These are phyloP conservation scores for Moelleriella libera DNA, from an alignment of 2,329 filamentous ascomycete species.

Conservation along the genomic window DNA sequence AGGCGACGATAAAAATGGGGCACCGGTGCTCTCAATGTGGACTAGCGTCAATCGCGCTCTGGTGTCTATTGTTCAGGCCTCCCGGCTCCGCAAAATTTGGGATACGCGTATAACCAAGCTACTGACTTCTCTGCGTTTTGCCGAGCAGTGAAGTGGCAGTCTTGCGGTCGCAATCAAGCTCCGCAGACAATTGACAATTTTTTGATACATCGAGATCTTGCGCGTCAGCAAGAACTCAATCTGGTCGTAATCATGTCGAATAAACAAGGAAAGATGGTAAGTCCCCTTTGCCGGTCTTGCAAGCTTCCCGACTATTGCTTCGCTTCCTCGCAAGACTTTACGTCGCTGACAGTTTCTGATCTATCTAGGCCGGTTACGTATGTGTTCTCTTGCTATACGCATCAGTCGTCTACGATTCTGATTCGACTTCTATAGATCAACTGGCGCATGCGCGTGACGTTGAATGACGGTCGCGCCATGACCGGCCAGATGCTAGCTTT, in stretches of 20 bases:
- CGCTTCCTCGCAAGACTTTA: background rate
- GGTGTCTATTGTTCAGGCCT: no score
- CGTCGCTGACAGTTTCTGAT: constrained; percentile 15
- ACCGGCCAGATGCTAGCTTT: constrained; percentile 97
- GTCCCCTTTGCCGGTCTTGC: constrained; percentile 14
- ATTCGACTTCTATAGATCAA: constrained; percentile 57
- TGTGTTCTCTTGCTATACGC: constrained; percentile 18
- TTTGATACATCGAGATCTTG: constrained; percentile 24
- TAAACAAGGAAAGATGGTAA: constrained; percentile 99
- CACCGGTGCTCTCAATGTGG: background rate
- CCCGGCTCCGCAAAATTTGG: constrained; percentile 28
- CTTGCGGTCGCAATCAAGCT: constrained; percentile 24
- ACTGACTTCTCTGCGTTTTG: constrained; percentile 26
- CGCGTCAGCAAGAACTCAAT: constrained; percentile 14
- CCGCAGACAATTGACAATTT: constrained; percentile 22
- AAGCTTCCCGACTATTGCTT: no score
- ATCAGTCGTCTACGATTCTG: background rate
- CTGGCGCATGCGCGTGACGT: constrained; percentile 94
- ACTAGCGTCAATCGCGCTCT: constrained; percentile 10
- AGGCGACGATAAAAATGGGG: constrained; percentile 11
- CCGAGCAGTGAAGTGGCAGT: constrained; percentile 24
- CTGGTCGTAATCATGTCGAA: constrained; percentile 28
- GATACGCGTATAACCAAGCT: constrained; percentile 15
- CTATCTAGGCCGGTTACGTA: constrained; percentile 55
- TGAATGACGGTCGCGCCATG: constrained; percentile 92